Base-by-base conservation (phyloP, 306 rosid species). In the Cucumis melo region DNA sequence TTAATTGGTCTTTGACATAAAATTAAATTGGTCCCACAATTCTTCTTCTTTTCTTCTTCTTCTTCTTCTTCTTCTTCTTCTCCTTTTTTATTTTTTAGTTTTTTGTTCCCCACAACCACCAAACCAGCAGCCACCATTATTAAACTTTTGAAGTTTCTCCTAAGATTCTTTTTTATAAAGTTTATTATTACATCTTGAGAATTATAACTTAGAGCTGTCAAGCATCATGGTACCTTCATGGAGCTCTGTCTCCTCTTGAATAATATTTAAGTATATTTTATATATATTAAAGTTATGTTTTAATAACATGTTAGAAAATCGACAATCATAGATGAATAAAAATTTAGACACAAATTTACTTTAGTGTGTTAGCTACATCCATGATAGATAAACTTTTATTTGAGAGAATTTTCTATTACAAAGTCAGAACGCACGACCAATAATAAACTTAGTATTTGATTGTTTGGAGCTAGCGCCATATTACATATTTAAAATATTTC, bases 111-210 rank as follows among this genome's bases (percentile, higher is more conserved):
- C 75, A 44, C 74, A 68, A 16, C 19, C 38, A 68, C 56, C 74
- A 68, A 68, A 44, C 74, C 55, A 68, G 74, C 56, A 68, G 56
- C 20, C 74, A 68, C 74, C n/a, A 68, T 68, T 68, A 68, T 68
- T 68, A 68, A 42, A 13, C 56, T 68, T 68, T 68, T 68, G 38
- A 68, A 68, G 74, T 44, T 68, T 68, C 74, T 42, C 20, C 56
- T 21, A 68, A 42, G n/a, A 68, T 68, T 68, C 56, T 68, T 42
- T 42, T 44, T 5, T 42, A 41, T 44, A 70, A 41, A 70, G 75
- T 70, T 70, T 20, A n/a, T n/a, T 44, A 70, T 42, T 46, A 66
- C n/a, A 14, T 17, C 55, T 70, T 44, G 38, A 44, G 74, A 44
- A 68, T 68, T 68, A 44, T 68, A 41, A 20, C 75, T 70, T 46